A percentile compares a stretch with the other conserved stretches of the same genome.
Evolutionary conservation across 768 basidiomycete species (phyloP).

Genomic region (Dioszegia crocea): DNA sequence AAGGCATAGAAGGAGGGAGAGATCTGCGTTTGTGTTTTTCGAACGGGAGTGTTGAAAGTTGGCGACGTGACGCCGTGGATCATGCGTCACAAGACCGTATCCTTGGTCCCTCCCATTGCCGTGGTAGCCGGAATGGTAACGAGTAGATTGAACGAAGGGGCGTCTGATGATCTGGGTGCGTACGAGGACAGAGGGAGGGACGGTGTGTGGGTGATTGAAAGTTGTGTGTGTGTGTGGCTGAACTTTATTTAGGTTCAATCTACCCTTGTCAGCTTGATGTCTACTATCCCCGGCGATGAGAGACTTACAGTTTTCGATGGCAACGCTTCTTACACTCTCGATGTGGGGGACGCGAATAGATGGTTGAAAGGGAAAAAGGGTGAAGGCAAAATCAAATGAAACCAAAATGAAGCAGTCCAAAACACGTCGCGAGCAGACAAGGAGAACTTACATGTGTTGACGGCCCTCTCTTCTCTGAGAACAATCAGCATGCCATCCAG

Average conservation of each 20-base stretch:
- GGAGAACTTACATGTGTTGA: slow-evolving; percentile 40
- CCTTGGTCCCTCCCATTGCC: too few species aligned
- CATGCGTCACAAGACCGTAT: too few species aligned
- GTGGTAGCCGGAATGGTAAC: slow-evolving; percentile 1
- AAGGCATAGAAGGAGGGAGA: background rate
- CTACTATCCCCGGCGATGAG: too few species aligned
- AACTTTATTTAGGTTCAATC: too few species aligned
- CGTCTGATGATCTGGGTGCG: too few species aligned
- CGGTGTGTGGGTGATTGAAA: background rate
- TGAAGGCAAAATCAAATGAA: background rate
- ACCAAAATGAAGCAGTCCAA: background rate
- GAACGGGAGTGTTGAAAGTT: too few species aligned
- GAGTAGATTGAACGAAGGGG: too few species aligned
- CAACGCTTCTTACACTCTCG: too few species aligned
- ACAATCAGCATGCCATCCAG: background rate
- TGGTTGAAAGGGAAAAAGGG: background rate
- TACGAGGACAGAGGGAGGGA: background rate
- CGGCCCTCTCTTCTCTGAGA: slow-evolving; percentile 32
- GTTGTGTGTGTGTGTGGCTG: slow-evolving; percentile 1
- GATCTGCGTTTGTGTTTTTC: background rate
- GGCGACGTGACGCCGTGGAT: too few species aligned
- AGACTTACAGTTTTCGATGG: too few species aligned
- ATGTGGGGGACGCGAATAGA: too few species aligned
- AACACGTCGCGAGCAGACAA: background rate
- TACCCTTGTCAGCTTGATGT: too few species aligned